These are phyloP conservation scores for Arabidopsis suecica DNA, from an alignment of 345 rosid species.

Conservation along the genomic window DNA sequence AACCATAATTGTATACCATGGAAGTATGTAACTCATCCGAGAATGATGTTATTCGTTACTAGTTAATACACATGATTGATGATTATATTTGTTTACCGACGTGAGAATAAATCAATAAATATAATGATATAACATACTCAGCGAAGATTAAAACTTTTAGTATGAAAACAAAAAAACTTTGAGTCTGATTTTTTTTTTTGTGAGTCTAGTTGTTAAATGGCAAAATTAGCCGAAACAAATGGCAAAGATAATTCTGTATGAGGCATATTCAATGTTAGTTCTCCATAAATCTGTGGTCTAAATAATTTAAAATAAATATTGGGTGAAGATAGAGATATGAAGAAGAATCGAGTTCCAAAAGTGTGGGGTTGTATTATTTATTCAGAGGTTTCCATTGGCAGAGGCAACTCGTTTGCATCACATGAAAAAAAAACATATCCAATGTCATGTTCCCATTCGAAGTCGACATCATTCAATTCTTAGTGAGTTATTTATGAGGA, in stretches of 20 bases:
- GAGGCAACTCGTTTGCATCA: slow-evolving; percentile 42
- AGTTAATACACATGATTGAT: neutral
- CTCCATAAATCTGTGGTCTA: slow-evolving; percentile 2
- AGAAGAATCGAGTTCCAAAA: slow-evolving; percentile 45
- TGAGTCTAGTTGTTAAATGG: slow-evolving; percentile 10
- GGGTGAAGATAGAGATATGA: slow-evolving; percentile 28
- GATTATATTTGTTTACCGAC: neutral
- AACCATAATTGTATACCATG: neutral
- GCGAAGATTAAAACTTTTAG: neutral
- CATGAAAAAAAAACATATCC: slow-evolving; percentile 35
- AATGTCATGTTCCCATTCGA: slow-evolving; percentile 27
- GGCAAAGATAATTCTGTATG: slow-evolving; percentile 15
- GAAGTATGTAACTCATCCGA: neutral
- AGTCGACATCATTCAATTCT: slow-evolving; percentile 35
- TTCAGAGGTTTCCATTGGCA: slow-evolving; percentile 40
- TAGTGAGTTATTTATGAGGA: slow-evolving; percentile 2
- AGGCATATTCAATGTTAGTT: slow-evolving; percentile 13
- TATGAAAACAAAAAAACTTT: neutral
- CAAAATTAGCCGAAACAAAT: neutral
- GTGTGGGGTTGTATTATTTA: slow-evolving; percentile 36
- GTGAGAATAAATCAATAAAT: neutral
- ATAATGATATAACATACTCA: neutral
- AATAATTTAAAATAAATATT: neutral
- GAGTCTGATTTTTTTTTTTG: too few relatives aligned
- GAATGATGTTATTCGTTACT: neutral